Evolutionary conservation across 352 stramenopile species (phyloP), one percentile per base, ranked within the genome.

Genomic region (Pythium monospermum): DNA sequence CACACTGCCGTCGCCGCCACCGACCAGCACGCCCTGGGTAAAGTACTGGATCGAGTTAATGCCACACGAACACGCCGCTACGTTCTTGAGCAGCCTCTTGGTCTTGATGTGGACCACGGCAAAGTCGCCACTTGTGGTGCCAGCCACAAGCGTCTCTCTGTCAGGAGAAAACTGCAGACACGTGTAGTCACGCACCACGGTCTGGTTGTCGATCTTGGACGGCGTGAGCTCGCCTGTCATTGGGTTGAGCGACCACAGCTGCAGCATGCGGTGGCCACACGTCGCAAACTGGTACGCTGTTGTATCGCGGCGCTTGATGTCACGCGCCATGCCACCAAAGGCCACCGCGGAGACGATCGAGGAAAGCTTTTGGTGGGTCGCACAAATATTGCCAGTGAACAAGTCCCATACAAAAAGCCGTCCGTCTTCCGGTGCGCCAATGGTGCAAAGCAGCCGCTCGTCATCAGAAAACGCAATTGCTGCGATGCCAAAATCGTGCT

Each of bases 351-450:
- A 71, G 40, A 85, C 67, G 51, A 77, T 73, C 27, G 73, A 59
- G 35, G 64, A 52, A 30, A 92, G 68, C 48, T 92, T 87, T 56
- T 84, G 73, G 43, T 89, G 73, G 8, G 80, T 91, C 8, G 85
- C 73, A 48, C 91, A 91, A 42, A 96, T 96, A 53, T 83, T 84
- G 13, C 90, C 90, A 11, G 80, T 96, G 37, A 68, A 64, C 7
- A 97, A 57, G 43, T 97, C 91, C 91, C 91, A 97, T 38, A 97
- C 63, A 55, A 94, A 91, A 25, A 97, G 62, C 16, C 87, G 81
- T 1, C 76, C 75, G 58, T 97, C 91, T 23, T 94, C 76, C 1
- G 68, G 67, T 6, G 64, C 49, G 11, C 91, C 91, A 37, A 94
- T 74, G 0, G 81, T 85, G 52, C 76, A 90, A 5, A 97, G 59